phyloP scores from a whole-genome alignment of 2,329 filamentous ascomycete species.

The Lachnellula hyalina region DNA sequence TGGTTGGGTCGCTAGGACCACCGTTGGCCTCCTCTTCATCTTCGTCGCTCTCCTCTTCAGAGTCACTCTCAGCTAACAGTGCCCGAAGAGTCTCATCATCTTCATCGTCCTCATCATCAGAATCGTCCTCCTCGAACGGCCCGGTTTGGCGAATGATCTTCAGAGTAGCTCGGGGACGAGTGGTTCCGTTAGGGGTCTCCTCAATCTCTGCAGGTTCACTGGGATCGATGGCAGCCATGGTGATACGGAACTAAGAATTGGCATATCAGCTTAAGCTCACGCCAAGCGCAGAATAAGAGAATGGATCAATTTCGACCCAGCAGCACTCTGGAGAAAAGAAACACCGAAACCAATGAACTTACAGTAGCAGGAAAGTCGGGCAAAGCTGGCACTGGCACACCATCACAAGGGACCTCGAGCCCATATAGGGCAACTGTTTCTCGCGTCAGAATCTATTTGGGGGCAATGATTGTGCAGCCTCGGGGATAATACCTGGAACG shows the following conservation, averaged over 20 bases:
- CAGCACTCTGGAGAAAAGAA: background rate
- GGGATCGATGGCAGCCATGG: conserved; percentile 97
- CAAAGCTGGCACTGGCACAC: conserved; percentile 73
- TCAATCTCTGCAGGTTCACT: conserved; percentile 66
- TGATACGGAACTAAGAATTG: conserved; percentile 75
- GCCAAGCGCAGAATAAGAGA: too few relatives aligned
- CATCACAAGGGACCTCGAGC: conserved; percentile 82
- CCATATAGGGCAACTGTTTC: conserved; percentile 74
- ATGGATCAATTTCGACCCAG: background rate
- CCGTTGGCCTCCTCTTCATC: conserved; percentile 68
- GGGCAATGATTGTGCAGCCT: background rate
- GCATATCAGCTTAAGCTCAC: conserved; percentile 11
- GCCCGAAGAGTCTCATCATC: conserved; percentile 60
- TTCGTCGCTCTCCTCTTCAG: conserved; percentile 52
- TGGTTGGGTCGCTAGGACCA: conserved; percentile 84
- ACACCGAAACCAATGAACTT: conserved; percentile 37
- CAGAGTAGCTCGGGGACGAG: conserved; percentile 73
- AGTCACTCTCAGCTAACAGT: conserved; percentile 43
- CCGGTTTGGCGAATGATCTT: conserved; percentile 78
- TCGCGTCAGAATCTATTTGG: conserved; percentile 32
- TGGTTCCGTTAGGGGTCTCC: conserved; percentile 54
- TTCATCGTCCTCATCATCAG: conserved; percentile 43
- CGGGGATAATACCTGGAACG: conserved; percentile 36
- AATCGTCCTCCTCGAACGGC: conserved; percentile 47
- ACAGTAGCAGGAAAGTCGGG: conserved; percentile 80